These are phyloP conservation scores for Phlebopus sp. DNA, from an alignment of 1,284 basidiomycete species.

Conservation along the genomic window DNA sequence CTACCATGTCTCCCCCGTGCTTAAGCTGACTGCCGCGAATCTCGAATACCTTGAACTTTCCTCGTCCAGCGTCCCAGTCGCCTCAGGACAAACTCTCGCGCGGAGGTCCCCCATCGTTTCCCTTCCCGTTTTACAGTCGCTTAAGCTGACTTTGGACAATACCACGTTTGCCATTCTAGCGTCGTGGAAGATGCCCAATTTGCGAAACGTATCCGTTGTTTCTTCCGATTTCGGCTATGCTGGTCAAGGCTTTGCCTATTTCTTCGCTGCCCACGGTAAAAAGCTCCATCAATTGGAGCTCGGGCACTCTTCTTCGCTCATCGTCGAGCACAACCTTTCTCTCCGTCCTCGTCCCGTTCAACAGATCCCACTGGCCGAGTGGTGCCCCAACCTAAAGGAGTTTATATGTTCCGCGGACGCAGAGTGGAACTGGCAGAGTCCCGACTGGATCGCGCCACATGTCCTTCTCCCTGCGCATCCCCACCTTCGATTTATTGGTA, in stretches of 20 bases:
- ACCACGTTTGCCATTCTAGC: constrained; percentile 64
- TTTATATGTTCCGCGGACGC: constrained; percentile 73
- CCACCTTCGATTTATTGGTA: constrained; percentile 61
- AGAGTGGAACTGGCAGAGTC: constrained; percentile 74
- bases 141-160: constrained; percentile 69
- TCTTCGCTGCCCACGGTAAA: constrained; percentile 62
- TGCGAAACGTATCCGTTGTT: constrained; percentile 61
- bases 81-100: constrained; percentile 37
- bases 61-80: constrained; percentile 32
- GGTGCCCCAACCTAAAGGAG: constrained; percentile 63
- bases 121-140: constrained; percentile 57
- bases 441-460: constrained; percentile 79
- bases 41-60: constrained; percentile 60
- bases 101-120: constrained; percentile 33
- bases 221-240: constrained; percentile 68
- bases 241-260: constrained; percentile 56
- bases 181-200: constrained; percentile 54
- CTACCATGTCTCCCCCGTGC: constrained; percentile 51
- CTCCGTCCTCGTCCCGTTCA: constrained; percentile 36
- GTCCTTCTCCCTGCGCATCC: constrained; percentile 63
- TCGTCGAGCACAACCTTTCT: constrained; percentile 62
- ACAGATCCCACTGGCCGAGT: constrained; percentile 50
- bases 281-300: constrained; percentile 64
- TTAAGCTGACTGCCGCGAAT: constrained; percentile 46
- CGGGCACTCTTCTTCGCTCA: constrained; percentile 62